Conservation (phyloP, 495 filamentous ascomycete species). For the Tirmania nivea region DNA sequence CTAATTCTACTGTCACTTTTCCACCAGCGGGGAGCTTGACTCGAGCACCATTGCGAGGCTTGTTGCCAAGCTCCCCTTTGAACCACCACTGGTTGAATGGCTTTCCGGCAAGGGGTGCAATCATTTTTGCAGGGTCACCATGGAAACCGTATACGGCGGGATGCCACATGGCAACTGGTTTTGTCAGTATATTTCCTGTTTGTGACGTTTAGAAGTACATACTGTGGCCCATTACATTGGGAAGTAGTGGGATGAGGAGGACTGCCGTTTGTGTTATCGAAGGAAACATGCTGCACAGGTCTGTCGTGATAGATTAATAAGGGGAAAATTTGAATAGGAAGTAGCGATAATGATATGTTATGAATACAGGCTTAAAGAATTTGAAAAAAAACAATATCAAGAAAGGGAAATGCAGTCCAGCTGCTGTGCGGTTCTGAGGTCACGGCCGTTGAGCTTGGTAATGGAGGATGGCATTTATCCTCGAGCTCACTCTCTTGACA, state of each 20-base stretch:
- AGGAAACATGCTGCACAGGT: no score
- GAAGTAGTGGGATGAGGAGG: not conserved
- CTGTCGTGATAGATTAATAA: no score
- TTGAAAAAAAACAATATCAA: no score
- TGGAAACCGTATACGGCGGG: slow-evolving; percentile 11
- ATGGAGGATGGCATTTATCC: no score
- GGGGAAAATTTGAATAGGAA: no score
- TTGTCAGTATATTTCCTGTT: not conserved
- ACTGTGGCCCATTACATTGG: not conserved
- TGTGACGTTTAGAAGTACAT: not conserved
- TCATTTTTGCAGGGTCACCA: slow-evolving; percentile 12
- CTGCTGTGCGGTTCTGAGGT: no score
- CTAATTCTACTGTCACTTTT: slow-evolving; percentile 30
- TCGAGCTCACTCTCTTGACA: no score
- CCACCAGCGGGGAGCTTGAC: slow-evolving; percentile 32
- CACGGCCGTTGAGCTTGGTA: no score
- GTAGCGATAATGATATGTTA: no score
- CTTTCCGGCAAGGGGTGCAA: slow-evolving; percentile 3
- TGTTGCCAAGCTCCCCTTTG: slow-evolving; percentile 8
- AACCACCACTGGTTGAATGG: slow-evolving; percentile 13
- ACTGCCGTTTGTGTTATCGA: no score
- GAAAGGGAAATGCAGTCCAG: no score
- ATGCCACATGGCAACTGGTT: slow-evolving; percentile 1
- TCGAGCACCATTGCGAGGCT: slow-evolving; percentile 22
- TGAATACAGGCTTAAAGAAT: no score